These are phyloP conservation scores for Chiua virens DNA, from an alignment of 768 basidiomycete genomes.

Conservation along the genomic window DNA sequence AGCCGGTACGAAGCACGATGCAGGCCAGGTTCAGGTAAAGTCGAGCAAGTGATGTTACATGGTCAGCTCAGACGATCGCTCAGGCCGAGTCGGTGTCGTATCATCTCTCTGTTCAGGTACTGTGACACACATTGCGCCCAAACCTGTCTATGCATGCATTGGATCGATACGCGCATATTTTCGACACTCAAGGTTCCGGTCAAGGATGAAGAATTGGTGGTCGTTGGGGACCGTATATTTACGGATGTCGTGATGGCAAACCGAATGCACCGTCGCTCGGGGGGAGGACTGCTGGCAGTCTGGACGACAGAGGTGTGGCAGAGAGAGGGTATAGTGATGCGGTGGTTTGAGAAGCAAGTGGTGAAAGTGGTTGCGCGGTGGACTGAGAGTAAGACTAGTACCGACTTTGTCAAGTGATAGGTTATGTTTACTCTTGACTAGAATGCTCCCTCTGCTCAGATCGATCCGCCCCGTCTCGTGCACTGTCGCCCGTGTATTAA, in stretches of 20 bases:
- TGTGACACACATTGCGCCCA: constrained; percentile 72
- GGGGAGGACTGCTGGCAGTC: constrained; percentile 56
- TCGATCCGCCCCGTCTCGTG: too few relatives aligned
- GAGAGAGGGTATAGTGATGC: constrained; percentile 59
- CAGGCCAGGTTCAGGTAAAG: constrained; percentile 78
- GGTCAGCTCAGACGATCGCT: neutral
- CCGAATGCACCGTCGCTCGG: constrained; percentile 49
- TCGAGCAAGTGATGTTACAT: neutral
- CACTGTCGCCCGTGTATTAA: too few relatives aligned
- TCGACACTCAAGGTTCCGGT: constrained; percentile 55
- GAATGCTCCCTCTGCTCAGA: neutral
- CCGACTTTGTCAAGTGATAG: too few relatives aligned
- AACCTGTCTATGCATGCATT: constrained; percentile 82
- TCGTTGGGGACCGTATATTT: constrained; percentile 91
- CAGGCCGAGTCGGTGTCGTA: constrained; percentile 87
- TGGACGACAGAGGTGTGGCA: constrained; percentile 75
- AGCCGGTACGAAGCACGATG: constrained; percentile 80
- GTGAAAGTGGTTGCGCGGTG: constrained; percentile 38
- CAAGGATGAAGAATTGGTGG: constrained; percentile 61
- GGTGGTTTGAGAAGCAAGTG: constrained; percentile 56
- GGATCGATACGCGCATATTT: constrained; percentile 69
- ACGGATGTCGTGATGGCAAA: constrained; percentile 90
- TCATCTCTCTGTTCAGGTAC: constrained; percentile 77
- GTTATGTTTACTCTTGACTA: neutral
- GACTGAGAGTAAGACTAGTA: too few relatives aligned